phyloP scores from a whole-genome alignment of 192 early-diverging fungal species.

The Haplosporangium gracile region DNA sequence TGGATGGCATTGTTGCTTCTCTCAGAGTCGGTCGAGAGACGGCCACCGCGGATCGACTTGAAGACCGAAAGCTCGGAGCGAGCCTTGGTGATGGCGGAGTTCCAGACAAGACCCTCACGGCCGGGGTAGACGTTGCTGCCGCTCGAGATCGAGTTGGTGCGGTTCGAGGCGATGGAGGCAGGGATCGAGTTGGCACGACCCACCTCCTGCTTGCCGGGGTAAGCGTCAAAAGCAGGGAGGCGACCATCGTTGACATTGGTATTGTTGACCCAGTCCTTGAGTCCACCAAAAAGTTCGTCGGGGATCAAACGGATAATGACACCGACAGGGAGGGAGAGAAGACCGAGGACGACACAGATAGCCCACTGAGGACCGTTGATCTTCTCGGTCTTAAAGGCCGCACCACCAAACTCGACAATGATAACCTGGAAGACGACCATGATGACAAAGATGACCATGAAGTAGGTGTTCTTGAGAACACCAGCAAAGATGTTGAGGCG shows the following conservation, averaged over 20 bases:
- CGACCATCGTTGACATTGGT: neutral
- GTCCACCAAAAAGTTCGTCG: constrained; percentile 63
- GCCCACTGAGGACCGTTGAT: constrained; percentile 82
- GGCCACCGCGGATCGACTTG: constrained; percentile 57
- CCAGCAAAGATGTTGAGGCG: constrained; percentile 89
- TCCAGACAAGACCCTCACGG: constrained; percentile 64
- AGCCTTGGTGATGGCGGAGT: constrained; percentile 56
- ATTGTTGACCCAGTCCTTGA: constrained; percentile 43
- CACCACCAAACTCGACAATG: constrained; percentile 90
- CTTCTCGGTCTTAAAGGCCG: constrained; percentile 83
- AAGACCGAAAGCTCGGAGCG: constrained; percentile 55
- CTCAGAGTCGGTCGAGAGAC: constrained; percentile 48
- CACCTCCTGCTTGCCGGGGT: constrained; percentile 14
- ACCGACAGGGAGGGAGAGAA: constrained; percentile 85
- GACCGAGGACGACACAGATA: constrained; percentile 82
- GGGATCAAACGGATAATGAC: constrained; percentile 87
- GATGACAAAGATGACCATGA: constrained; percentile 82
- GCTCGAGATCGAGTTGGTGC: constrained; percentile 36
- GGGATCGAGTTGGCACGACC: constrained; percentile 45
- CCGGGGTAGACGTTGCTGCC: constrained; percentile 39
- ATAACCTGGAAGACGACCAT: constrained; percentile 84
- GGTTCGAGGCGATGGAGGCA: constrained; percentile 33
- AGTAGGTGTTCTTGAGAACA: constrained; percentile 82
- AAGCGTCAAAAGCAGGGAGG: constrained; percentile 52
- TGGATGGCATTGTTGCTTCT: constrained; percentile 32